Conservation (phyloP, 768 basidiomycete species). For the Cantharellus anzutake region DNA sequence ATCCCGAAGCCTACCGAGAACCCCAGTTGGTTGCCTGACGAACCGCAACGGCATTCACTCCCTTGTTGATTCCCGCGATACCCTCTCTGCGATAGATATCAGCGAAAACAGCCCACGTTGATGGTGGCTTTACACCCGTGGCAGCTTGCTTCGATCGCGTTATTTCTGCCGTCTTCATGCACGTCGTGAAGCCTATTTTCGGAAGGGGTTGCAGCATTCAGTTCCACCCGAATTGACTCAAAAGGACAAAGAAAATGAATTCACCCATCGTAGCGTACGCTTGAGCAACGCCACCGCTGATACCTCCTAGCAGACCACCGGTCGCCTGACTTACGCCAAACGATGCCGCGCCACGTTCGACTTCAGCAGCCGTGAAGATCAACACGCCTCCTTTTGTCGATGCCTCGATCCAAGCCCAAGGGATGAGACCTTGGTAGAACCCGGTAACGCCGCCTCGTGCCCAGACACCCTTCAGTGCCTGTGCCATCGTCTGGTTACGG, state of each 20-base stretch:
- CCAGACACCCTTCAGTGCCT: constrained; percentile 78
- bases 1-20: constrained; percentile 35
- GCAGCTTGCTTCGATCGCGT: constrained; percentile 86
- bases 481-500: constrained; percentile 74
- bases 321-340: constrained; percentile 62
- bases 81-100: constrained; percentile 92
- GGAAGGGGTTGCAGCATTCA: neutral
- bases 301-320: constrained; percentile 86
- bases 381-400: constrained; percentile 96
- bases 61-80: constrained; percentile 93
- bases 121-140: constrained; percentile 66
- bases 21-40: constrained; percentile 92
- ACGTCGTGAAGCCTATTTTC: constrained; percentile 77
- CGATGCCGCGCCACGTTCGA: constrained; percentile 46
- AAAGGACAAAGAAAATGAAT: constrained; percentile 15
- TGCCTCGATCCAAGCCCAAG: constrained; percentile 99
- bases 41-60: constrained; percentile 87
- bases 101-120: constrained; percentile 84
- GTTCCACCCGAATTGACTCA: neutral
- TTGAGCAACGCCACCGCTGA: constrained; percentile 93
- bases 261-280: constrained; percentile 99
- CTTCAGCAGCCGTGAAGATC: constrained; percentile 89
- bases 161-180: constrained; percentile 99
- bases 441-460: constrained; percentile 74
- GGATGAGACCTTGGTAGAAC: constrained; percentile 96